Conservation (phyloP, 306 rosid species). For the Pyrus bretschneideri region DNA sequence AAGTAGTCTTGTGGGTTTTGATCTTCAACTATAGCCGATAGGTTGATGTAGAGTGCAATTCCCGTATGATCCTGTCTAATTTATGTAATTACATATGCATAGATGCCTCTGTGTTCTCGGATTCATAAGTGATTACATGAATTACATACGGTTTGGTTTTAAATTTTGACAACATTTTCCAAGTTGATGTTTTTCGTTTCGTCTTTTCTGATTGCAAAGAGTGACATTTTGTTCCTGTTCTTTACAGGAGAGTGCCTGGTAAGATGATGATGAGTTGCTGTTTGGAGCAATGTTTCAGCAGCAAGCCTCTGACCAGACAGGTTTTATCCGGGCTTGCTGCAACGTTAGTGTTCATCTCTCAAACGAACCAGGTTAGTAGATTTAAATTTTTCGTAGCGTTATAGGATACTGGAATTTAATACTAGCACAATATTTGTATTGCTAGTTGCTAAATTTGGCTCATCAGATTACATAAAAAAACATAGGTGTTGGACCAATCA, state of each 20-base stretch:
- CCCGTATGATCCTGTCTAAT: neutral
- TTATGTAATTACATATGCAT: neutral
- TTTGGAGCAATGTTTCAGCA: conserved; percentile 31
- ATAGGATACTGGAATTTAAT: neutral
- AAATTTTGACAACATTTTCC: neutral
- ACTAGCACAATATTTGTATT: neutral
- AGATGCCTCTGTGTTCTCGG: neutral
- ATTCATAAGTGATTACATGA: neutral
- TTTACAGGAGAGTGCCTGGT: conserved; percentile 47
- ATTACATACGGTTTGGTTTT: neutral
- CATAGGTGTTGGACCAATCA: neutral
- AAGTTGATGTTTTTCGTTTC: neutral
- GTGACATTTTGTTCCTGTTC: conserved; percentile 14
- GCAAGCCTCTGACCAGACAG: conserved; percentile 48
- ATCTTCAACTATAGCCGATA: neutral
- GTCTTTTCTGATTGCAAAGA: neutral
- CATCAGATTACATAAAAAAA: neutral
- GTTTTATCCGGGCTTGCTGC: conserved; percentile 65
- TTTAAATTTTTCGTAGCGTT: neutral
- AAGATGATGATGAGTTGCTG: conserved; percentile 43
- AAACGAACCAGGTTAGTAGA: conserved; percentile 54
- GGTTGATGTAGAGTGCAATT: neutral
- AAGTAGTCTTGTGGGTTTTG: neutral
- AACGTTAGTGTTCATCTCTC: conserved; percentile 61
- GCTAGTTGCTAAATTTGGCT: neutral